Conservation (phyloP, 73 alveolate genomes). For the Breviolum minutum region DNA sequence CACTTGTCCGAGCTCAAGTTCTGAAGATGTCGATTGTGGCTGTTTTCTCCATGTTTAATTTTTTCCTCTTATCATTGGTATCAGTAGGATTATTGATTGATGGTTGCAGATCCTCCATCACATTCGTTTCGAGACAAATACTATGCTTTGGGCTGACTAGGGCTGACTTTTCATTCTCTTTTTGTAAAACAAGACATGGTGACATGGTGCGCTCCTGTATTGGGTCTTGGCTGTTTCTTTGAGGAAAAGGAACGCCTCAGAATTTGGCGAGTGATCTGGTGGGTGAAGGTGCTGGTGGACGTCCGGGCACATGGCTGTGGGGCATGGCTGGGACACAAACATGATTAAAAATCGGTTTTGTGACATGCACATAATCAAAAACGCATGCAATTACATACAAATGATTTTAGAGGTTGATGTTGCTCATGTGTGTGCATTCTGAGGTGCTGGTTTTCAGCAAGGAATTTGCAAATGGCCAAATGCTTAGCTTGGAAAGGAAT, state of each 20-base stretch:
- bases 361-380: background rate
- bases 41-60: too few species aligned
- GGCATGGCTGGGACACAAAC: background rate
- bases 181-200: too few species aligned
- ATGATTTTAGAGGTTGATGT: background rate
- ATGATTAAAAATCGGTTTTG: background rate
- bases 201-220: background rate
- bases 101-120: background rate
- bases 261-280: constrained; percentile 20
- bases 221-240: background rate
- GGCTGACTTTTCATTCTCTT: too few species aligned
- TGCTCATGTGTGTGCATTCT: too few species aligned
- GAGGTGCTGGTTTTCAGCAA: constrained; percentile 75
- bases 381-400: background rate
- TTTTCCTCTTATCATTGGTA: background rate
- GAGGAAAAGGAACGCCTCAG: constrained; percentile 59
- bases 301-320: background rate
- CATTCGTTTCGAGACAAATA: too few species aligned
- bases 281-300: constrained; percentile 58
- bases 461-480: constrained; percentile 80
- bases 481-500: background rate
- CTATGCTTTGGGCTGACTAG: too few species aligned
- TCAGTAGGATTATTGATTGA: background rate
- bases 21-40: too few species aligned
- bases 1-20: background rate